These are phyloP conservation scores for Camellia japonica DNA, from an alignment of 148 eudicot genomes.

Conservation along the genomic window DNA sequence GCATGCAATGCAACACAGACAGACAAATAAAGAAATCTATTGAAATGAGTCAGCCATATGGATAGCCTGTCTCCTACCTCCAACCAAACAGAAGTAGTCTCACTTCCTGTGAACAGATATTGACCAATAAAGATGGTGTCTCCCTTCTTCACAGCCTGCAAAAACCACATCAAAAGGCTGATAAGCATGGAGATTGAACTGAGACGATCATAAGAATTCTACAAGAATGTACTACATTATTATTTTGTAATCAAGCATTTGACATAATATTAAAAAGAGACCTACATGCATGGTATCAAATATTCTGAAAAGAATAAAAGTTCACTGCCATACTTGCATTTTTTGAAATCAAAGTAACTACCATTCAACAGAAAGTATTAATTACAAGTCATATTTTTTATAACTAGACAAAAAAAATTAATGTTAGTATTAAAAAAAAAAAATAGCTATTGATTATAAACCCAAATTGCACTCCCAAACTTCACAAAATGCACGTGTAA, in stretches of 20 bases:
- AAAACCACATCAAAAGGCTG: conserved; percentile 19
- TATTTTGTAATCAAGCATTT: neutral
- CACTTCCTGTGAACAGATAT: conserved; percentile 98
- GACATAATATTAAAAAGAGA: neutral
- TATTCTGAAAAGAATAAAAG: too few species aligned
- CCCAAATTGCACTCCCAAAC: too few species aligned
- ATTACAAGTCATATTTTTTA: too few species aligned
- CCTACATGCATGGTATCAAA: neutral
- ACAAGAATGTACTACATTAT: neutral
- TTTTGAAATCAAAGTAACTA: too few species aligned
- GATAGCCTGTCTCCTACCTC: conserved; percentile 58
- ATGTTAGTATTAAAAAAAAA: too few species aligned
- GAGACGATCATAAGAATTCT: neutral
- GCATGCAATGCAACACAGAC: neutral
- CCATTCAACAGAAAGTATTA: too few species aligned
- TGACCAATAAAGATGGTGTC: conserved; percentile 96
- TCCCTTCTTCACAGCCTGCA: conserved; percentile 90
- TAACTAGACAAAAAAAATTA: too few species aligned
- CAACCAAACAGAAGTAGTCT: conserved; percentile 96
- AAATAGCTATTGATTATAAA: too few species aligned
- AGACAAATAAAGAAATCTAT: neutral
- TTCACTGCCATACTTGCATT: too few species aligned
- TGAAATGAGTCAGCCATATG: neutral
- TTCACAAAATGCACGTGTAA: neutral
- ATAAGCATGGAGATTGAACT: conserved; percentile 11